Evolutionary conservation across 495 filamentous ascomycete genomes (phyloP).

Genomic region (Neurospora discreta): DNA sequence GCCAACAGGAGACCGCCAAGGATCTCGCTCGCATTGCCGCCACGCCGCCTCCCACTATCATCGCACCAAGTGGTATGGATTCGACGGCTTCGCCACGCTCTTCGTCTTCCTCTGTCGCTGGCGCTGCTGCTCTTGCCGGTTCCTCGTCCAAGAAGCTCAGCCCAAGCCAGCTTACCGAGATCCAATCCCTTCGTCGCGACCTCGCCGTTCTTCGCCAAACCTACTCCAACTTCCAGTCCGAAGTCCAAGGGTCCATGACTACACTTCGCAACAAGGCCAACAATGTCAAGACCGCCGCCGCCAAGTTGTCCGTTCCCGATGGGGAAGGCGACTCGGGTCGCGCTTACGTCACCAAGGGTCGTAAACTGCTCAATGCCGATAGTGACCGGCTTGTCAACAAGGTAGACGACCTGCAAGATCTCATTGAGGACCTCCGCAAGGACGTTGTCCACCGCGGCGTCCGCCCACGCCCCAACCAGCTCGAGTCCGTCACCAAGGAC

Average conservation of each 20-base stretch:
- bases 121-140: background rate
- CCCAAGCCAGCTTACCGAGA: slow-evolving; percentile 51
- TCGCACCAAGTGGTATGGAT: slow-evolving; percentile 12
- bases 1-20: slow-evolving; percentile 82
- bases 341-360: slow-evolving; percentile 72
- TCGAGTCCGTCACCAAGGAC: slow-evolving; percentile 80
- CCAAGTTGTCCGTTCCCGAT: slow-evolving; percentile 51
- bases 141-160: slow-evolving; percentile 24
- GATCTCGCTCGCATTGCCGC: slow-evolving; percentile 77
- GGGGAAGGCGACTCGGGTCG: slow-evolving; percentile 64
- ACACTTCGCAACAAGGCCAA: slow-evolving; percentile 67
- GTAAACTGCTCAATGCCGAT: slow-evolving; percentile 71
- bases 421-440: slow-evolving; percentile 93
- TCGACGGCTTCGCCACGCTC: slow-evolving; percentile 24
- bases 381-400: slow-evolving; percentile 78
- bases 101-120: slow-evolving; percentile 6
- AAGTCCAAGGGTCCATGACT: slow-evolving; percentile 79
- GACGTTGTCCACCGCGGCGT: slow-evolving; percentile 92
- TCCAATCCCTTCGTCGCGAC: slow-evolving; percentile 78
- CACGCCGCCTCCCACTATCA: slow-evolving; percentile 40
- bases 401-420: slow-evolving; percentile 91
- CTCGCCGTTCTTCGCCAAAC: slow-evolving; percentile 89
- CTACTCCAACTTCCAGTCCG: slow-evolving; percentile 78
- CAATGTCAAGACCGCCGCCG: slow-evolving; percentile 64
- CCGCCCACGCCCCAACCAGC: slow-evolving; percentile 79